Conservation (phyloP, 1,284 basidiomycete species). For the Trichosporon ovoides region DNA sequence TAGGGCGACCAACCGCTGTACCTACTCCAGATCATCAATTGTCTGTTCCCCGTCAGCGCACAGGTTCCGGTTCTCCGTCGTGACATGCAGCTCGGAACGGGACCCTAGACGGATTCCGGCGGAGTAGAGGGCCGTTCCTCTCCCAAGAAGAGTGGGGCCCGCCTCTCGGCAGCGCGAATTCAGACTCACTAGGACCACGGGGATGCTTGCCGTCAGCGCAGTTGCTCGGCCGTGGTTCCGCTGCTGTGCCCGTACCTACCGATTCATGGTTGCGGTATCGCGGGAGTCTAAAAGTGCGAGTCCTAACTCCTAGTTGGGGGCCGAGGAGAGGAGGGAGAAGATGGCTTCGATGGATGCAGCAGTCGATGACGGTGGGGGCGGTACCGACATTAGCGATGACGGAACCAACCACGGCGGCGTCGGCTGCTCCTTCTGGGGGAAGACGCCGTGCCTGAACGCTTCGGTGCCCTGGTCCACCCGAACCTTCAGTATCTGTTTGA, state of each 20-base stretch:
- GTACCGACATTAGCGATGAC: background rate
- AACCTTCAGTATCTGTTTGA: background rate
- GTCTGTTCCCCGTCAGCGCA: slow-evolving; percentile 7
- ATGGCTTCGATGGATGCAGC: background rate
- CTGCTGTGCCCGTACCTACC: background rate
- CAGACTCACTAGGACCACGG: slow-evolving; percentile 10
- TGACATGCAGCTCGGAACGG: background rate
- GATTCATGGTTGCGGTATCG: background rate
- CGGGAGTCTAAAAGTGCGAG: background rate
- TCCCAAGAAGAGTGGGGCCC: background rate
- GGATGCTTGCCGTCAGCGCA: slow-evolving; percentile 5
- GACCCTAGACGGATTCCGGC: background rate
- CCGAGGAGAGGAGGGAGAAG: background rate
- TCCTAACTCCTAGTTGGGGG: background rate
- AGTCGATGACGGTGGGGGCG: background rate
- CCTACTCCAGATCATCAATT: slow-evolving; percentile 23
- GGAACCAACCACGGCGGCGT: background rate
- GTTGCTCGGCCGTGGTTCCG: background rate
- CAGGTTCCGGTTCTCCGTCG: background rate
- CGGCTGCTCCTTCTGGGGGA: background rate
- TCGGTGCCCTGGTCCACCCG: slow-evolving; percentile 1
- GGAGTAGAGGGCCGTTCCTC: background rate
- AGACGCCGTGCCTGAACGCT: background rate
- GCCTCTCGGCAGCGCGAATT: background rate
- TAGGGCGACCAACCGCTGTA: background rate